Evolutionary conservation across 2,329 filamentous ascomycete species (phyloP).

Genomic region (Hypoxylon sp.): DNA sequence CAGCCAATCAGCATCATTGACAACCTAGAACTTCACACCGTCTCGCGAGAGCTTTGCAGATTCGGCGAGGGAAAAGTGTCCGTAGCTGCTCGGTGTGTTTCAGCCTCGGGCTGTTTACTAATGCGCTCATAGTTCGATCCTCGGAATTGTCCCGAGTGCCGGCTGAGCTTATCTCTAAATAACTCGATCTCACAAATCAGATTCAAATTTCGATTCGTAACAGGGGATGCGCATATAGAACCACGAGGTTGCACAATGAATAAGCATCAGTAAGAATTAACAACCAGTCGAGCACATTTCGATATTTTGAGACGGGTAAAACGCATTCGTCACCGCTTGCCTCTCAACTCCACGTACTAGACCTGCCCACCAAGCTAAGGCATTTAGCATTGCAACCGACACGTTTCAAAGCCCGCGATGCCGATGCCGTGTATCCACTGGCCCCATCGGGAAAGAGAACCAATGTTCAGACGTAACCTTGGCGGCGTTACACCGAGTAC

Average conservation of each 20-base stretch:
- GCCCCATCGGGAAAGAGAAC: neutral
- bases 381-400: constrained; percentile 4
- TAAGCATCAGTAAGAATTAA: constrained; percentile 3
- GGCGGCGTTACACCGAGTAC: neutral
- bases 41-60: neutral
- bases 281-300: neutral
- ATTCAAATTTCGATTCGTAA: neutral
- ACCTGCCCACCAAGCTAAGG: constrained; percentile 1
- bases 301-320: neutral
- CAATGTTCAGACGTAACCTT: constrained; percentile 2
- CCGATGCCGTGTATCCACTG: constrained; percentile 3
- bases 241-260: neutral
- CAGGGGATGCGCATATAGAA: neutral
- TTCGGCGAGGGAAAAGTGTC: constrained; percentile 4
- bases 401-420: constrained; percentile 21
- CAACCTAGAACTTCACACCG: neutral
- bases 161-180: constrained; percentile 4
- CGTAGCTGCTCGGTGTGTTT: neutral
- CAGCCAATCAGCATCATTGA: neutral
- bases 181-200: constrained; percentile 4
- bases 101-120: neutral
- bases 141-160: constrained; percentile 10
- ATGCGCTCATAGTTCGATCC: neutral
- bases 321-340: constrained; percentile 8
- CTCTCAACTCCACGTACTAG: constrained; percentile 7